These are phyloP conservation scores for Colletotrichum salicis DNA, from an alignment of 2,329 filamentous ascomycete species.

Conservation along the genomic window DNA sequence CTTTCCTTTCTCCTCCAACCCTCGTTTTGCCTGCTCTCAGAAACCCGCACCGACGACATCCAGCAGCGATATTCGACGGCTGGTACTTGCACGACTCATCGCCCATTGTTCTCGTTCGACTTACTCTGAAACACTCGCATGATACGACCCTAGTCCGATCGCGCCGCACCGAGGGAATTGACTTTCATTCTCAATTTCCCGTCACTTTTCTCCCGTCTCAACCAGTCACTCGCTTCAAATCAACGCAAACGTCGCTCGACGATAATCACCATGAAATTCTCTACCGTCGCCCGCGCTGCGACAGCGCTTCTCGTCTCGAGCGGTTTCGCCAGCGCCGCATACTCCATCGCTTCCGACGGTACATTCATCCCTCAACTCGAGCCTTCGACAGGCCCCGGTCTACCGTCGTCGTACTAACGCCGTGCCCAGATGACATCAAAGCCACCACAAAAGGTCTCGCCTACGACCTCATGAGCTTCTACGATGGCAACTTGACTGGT, in stretches of 20 bases:
- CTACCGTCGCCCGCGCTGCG: conserved; percentile 21
- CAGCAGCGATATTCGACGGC: conserved; percentile 15
- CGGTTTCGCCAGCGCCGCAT: conserved; percentile 21
- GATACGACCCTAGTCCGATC: conserved; percentile 10
- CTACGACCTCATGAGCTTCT: conserved; percentile 61
- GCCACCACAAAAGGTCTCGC: conserved; percentile 57
- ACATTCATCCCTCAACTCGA: not conserved
- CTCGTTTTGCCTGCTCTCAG: conserved; percentile 17
- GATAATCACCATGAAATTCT: conserved; percentile 18
- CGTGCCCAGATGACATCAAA: conserved; percentile 56
- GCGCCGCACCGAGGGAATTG: conserved; percentile 13
- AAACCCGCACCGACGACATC: conserved; percentile 1
- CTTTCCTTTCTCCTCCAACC: conserved; percentile 17
- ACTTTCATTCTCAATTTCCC: not conserved
- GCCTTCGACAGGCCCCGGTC: not conserved
- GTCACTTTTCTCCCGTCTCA: conserved; percentile 2
- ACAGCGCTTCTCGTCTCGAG: conserved; percentile 15
- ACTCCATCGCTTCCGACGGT: conserved; percentile 30
- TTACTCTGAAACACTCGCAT: conserved; percentile 9
- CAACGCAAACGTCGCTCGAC: conserved; percentile 15
- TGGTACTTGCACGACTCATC: not conserved
- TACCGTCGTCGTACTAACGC: conserved; percentile 4
- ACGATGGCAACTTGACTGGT: conserved; percentile 62
- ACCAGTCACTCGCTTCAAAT: conserved; percentile 27
- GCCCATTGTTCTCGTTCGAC: not conserved